A percentile compares a stretch with the other conserved stretches of the same genome.
These are phyloP conservation scores for Tricholomella constricta DNA, from an alignment of 768 basidiomycete genomes.

Conservation along the genomic window DNA sequence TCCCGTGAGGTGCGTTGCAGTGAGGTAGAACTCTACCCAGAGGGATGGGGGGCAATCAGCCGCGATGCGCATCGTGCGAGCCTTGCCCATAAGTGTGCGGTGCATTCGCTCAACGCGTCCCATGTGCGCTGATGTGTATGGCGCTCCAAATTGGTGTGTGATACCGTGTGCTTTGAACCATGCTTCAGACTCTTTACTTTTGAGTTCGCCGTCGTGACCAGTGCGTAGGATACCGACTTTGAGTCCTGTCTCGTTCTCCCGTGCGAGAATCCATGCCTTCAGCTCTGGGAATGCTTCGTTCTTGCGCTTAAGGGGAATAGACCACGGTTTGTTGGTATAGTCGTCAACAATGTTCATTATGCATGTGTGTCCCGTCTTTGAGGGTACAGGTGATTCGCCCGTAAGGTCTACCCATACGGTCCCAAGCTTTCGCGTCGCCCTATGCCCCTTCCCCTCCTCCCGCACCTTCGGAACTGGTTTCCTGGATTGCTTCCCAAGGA, in stretches of 20 bases:
- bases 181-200: constrained; percentile 1
- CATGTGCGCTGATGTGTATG: constrained; percentile 35
- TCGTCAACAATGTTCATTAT: constrained; percentile 38
- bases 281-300: constrained; percentile 22
- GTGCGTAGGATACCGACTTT: not conserved
- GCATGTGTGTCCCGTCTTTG: constrained; percentile 11
- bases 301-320: constrained; percentile 32
- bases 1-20: constrained; percentile 14
- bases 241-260: constrained; percentile 20
- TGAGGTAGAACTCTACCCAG: constrained; percentile 31
- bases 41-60: constrained; percentile 19
- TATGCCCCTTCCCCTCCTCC: constrained; percentile 16
- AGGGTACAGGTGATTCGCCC: constrained; percentile 23
- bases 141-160: constrained; percentile 18
- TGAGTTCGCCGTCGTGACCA: constrained; percentile 27
- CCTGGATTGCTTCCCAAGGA: constrained; percentile 40
- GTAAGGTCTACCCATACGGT: constrained; percentile 35
- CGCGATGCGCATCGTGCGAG: constrained; percentile 25
- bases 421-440: constrained; percentile 27
- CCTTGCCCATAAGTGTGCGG: constrained; percentile 27
- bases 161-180: constrained; percentile 18
- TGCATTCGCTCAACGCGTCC: constrained; percentile 35
- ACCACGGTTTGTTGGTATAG: constrained; percentile 27
- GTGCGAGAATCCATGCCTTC: constrained; percentile 26
- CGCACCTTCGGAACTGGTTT: constrained; percentile 31